These are phyloP conservation scores for Ganoderma leucocontextum DNA, from an alignment of 1,284 basidiomycete species.

Conservation along the genomic window DNA sequence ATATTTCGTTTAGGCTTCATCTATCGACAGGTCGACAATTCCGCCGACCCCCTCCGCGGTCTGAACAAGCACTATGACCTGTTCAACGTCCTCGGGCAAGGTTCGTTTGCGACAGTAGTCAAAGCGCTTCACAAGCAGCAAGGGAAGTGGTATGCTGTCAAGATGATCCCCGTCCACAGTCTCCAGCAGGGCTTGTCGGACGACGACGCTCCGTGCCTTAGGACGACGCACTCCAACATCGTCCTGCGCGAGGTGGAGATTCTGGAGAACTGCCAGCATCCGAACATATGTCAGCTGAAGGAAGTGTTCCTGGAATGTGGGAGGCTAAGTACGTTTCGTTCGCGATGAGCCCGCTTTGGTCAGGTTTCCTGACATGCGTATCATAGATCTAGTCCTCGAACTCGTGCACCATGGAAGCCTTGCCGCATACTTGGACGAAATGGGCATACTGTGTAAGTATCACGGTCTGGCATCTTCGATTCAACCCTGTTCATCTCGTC, in stretches of 20 bases:
- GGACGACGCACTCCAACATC: conserved; percentile 45
- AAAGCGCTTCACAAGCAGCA: conserved; percentile 70
- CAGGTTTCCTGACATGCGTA: not conserved
- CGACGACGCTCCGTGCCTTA: conserved; percentile 31
- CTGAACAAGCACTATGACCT: conserved; percentile 69
- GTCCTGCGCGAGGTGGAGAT: conserved; percentile 78
- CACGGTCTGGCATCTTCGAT: not conserved
- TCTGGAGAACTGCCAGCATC: conserved; percentile 77
- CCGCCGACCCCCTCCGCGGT: conserved; percentile 61
- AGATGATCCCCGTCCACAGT: conserved; percentile 71
- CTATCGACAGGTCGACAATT: conserved; percentile 59
- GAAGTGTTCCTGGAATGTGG: conserved; percentile 77
- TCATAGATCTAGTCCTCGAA: conserved; percentile 23
- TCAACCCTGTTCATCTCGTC: not conserved
- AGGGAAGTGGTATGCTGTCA: conserved; percentile 76
- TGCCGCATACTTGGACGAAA: conserved; percentile 73
- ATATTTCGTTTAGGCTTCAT: conserved; percentile 50
- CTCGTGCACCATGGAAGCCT: conserved; percentile 23
- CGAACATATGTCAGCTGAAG: conserved; percentile 83
- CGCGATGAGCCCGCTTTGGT: not conserved
- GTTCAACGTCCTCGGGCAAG: conserved; percentile 74
- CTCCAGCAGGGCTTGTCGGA: conserved; percentile 33
- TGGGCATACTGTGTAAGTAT: conserved; percentile 64
- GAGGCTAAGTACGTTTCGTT: conserved; percentile 64
- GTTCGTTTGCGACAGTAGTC: conserved; percentile 83